Evolutionary conservation across 257 asterid species (phyloP), one percentile per base, ranked within the genome.

Genomic region (Striga asiatica): DNA sequence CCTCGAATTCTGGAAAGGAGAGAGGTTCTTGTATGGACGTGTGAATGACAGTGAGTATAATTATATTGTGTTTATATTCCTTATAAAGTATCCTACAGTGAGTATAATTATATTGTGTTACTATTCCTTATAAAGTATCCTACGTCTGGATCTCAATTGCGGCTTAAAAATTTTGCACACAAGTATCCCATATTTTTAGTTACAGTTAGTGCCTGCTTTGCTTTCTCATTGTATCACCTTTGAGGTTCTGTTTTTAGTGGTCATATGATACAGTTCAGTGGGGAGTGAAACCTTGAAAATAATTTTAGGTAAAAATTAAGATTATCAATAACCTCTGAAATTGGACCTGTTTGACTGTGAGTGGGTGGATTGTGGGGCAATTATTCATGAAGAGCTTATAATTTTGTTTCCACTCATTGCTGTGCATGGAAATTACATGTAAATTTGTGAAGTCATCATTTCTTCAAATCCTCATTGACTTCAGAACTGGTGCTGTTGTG

Each of bases 1-100:
- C 58, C 75, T 92, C 59, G 93, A 81, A 56, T 92, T 60, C 70
- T 85, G 97, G 97, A 85, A 76, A 74, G 97, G 97, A 18, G 97
- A 89, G 78, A 75, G 94, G 58, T 62, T 79, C 55, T 24, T 89
- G 54, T 91, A 74, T 66, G 89, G 84, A 34, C 82, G 94, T 52
- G 67, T 80, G 18, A 58, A 78, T 46, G 65, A 76, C 66, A 78
- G 98, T 88, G 69, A 73, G 97, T 77, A 66, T 58, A n/a, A n/a
- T n/a, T 62, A 29, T 34, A 45, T 34, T 27, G 20, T 29, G 17
- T 13, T 53, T 57, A 3, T 2, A 3, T 27, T 27, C 32, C 3
- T 27, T 27, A 3, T 27, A 27, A 27, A 27, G 32, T 27, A 27
- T 37, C n/a, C n/a, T n/a, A n/a, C n/a, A n/a, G n/a, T n/a, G n/a